phyloP scores from a whole-genome alignment of 768 basidiomycete genomes.

The Arthromyces matolae region DNA sequence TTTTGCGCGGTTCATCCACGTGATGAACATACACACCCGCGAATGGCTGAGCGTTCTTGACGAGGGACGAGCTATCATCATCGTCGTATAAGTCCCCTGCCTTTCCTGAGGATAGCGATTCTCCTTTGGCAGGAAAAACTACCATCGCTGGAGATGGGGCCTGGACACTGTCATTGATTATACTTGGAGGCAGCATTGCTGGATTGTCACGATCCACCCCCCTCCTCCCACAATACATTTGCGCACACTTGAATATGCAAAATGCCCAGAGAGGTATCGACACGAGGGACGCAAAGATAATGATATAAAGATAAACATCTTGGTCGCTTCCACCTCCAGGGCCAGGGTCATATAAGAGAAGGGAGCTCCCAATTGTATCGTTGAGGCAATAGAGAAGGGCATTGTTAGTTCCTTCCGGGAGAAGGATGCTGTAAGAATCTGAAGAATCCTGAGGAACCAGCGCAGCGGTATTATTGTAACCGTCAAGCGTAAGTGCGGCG shows the following conservation, averaged over 20 bases:
- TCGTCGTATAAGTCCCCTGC: slow-evolving; percentile 2
- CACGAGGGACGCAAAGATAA: no score
- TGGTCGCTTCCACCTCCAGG: no score
- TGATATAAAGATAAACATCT: not conserved
- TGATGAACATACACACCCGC: no score
- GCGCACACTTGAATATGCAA: no score
- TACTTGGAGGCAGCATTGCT: not conserved
- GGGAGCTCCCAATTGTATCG: slow-evolving; percentile 38
- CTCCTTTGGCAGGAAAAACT: not conserved
- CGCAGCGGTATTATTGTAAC: slow-evolving; percentile 60
- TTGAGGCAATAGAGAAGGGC: slow-evolving; percentile 49
- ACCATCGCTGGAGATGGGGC: not conserved
- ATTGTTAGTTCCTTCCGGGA: slow-evolving; percentile 40
- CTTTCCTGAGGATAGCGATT: slow-evolving; percentile 2
- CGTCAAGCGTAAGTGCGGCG: slow-evolving; percentile 57
- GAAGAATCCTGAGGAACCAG: slow-evolving; percentile 28
- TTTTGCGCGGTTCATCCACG: no score
- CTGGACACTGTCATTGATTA: not conserved
- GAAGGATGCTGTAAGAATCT: slow-evolving; percentile 22
- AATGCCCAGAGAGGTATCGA: not conserved
- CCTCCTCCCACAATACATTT: not conserved
- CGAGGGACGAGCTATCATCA: slow-evolving; percentile 1
- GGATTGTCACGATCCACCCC: not conserved
- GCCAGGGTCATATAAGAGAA: slow-evolving; percentile 10
- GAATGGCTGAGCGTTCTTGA: slow-evolving; percentile 6